Conservation (phyloP, 164 flowering plant species). For the Aristolochia fimbriata region DNA sequence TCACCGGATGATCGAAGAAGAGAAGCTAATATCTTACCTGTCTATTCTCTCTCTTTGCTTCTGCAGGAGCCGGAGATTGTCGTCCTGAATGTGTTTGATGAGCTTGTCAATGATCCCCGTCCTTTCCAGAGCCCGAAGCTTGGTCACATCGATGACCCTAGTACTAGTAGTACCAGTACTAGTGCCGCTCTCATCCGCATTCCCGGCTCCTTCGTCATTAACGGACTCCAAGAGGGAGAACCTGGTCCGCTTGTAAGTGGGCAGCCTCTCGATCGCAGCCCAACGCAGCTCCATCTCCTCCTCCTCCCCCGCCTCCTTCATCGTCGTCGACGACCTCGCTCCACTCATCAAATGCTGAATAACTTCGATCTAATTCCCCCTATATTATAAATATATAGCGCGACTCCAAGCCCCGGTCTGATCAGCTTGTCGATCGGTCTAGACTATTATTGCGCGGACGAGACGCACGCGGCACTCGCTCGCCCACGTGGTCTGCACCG, state of each 20-base stretch:
- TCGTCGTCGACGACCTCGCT: constrained; percentile 16
- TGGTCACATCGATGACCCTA: constrained; percentile 23
- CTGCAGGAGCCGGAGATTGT: constrained; percentile 43
- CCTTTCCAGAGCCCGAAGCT: constrained; percentile 45
- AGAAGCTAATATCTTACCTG: no score
- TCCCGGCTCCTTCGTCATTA: not conserved
- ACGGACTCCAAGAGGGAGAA: constrained; percentile 29
- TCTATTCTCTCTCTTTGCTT: constrained; percentile 51
- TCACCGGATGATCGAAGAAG: no score
- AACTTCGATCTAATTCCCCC: no score
- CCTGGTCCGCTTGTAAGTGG: constrained; percentile 40
- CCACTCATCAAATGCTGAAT: no score
- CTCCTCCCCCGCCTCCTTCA: constrained; percentile 18
- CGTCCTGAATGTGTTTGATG: constrained; percentile 58
- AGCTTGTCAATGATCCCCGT: constrained; percentile 44
- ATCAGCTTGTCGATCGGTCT: no score
- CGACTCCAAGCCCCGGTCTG: no score
- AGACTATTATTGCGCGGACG: no score
- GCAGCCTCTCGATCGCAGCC: constrained; percentile 65
- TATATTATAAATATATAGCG: no score
- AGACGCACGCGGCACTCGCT: no score
- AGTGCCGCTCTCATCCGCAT: not conserved
- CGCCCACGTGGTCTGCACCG: no score
- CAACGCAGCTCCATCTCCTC: constrained; percentile 37
- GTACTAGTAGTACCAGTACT: no score